Percentiles rank a stretch among this genome's conserved stretches.
These are phyloP conservation scores for Beverwykella pulmonaria DNA, from an alignment of 495 filamentous ascomycete genomes.

Conservation along the genomic window DNA sequence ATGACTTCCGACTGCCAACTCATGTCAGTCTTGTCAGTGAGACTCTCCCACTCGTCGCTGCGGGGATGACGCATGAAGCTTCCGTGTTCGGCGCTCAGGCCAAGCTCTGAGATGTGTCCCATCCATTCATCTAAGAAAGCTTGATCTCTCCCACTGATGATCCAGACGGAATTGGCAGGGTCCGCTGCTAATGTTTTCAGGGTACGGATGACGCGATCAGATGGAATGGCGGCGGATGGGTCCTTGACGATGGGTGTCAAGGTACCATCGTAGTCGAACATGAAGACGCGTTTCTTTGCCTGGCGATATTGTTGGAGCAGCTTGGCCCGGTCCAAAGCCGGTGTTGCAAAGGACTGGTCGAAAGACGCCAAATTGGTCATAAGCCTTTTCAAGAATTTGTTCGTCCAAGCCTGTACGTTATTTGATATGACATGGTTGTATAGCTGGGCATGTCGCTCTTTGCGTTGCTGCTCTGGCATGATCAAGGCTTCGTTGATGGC, in stretches of 20 bases:
- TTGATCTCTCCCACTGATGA: constrained; percentile 91
- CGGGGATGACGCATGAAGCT: constrained; percentile 85
- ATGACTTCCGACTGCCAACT: constrained; percentile 82
- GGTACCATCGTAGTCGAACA: constrained; percentile 99
- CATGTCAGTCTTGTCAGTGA: constrained; percentile 83
- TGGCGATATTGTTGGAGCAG: constrained; percentile 71
- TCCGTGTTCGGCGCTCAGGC: constrained; percentile 92
- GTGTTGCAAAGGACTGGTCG: constrained; percentile 74
- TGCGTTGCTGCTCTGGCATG: constrained; percentile 66
- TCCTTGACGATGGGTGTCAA: constrained; percentile 94
- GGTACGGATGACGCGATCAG: constrained; percentile 75
- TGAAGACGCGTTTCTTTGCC: constrained; percentile 77
- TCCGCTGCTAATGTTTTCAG: constrained; percentile 79
- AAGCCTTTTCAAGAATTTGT: constrained; percentile 71
- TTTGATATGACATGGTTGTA: constrained; percentile 80
- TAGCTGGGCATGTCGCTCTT: constrained; percentile 61
- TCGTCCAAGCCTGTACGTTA: constrained; percentile 82
- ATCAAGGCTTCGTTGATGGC: constrained; percentile 77
- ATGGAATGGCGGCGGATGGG: constrained; percentile 82
- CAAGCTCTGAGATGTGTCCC: constrained; percentile 79
- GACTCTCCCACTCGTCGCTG: constrained; percentile 75
- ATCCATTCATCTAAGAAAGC: constrained; percentile 85
- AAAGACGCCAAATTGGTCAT: constrained; percentile 76
- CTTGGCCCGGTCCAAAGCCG: constrained; percentile 71
- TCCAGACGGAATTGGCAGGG: constrained; percentile 87